Evolutionary conservation across 257 asterid genomes (phyloP), one percentile per base, ranked within the genome.

Genomic region (Rhazya stricta): DNA sequence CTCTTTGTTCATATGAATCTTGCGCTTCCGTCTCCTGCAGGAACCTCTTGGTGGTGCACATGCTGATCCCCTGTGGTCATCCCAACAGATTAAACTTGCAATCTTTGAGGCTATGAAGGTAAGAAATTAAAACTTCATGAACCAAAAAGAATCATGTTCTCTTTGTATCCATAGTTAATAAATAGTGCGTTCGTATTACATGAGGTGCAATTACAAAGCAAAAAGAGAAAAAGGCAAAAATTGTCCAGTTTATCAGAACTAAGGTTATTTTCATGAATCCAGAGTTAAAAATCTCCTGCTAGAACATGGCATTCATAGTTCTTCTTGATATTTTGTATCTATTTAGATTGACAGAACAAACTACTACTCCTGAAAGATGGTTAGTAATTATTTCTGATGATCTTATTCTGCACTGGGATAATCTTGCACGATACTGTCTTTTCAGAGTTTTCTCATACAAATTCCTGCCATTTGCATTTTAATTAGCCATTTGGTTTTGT

Each of bases 31-130:
- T 29, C 62, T 45, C 34, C 69, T 79, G 60, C 81, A 88, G 92
- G 92, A 88, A 32, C 90, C 92, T 70, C 82, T 88, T 63, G 92
- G 92, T 21, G 92, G 89, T 71, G 92, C 90, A 57, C 92, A 88
- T 80, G 86, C 89, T 25, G 90, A 86, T 74, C 88, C 89, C 34
- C 30, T 78, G 1, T 88, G 92, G 92, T 63, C 90, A 36, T 84
- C 92, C 60, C 68, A 77, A 74, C 79, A 80, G 84, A 84, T 88
- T 61, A 88, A 86, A 79, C 79, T 77, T 73, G 89, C 90, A 37
- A 83, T 88, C 70, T 68, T 86, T 53, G 69, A 81, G 71, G 81
- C 82, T 75, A 81, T 88, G 90, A 85, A 86, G 85, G 92, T 85
- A 76, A 77, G 23, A 68, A 25, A 65, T 43, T 37, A 1, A 39